Base-by-base conservation (phyloP, 2,329 filamentous ascomycete species). In the Ceratocystis huliohia region DNA sequence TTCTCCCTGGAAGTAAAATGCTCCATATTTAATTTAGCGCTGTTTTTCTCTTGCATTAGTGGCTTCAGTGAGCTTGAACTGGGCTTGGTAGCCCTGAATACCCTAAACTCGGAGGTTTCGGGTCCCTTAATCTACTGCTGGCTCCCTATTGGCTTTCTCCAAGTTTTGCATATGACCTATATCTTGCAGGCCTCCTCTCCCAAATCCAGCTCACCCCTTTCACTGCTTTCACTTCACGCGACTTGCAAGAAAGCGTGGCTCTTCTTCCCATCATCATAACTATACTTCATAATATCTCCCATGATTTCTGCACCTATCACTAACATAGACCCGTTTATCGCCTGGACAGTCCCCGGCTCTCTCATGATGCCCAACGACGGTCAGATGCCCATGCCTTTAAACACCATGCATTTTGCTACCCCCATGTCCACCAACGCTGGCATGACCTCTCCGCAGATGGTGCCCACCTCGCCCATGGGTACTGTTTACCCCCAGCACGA, bases 381-480 rank as follows among this genome's bases (percentile, higher is more conserved):
- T 25, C 61, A 59, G 8, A 59, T 63, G 30, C 37, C 64, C 22
- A 59, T 65, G 53, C n/a, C n/a, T n/a, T 50, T 65, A 53, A 45
- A 46, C 37, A 33, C 64, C 28, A 65, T 59, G 53, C 44, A 53
- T 28, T 65, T 59, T 22, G 53, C 53, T 46, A 44, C 53, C 17
- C 53, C 41, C 41, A 59, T 61, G 53, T 20, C 53, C 50, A 25
- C 44, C 44, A 63, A 20, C 46, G 37, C 28, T n/a, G 41, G 56
- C 46, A 66, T 66, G 61, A 15, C 65, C 22, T 66, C 65, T n/a
- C 65, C 65, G 28, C 53, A 59, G 17, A 66, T 66, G 65, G 37
- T 66, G 48, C 65, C 65, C 48, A 50, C 61, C 1, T 66, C 65
- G 6, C 65, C 65, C 13, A 62, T 63, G 61, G 48, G 59, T 28